Evolutionary conservation across 768 basidiomycete species (phyloP).

Genomic region (Lactarius indigo): DNA sequence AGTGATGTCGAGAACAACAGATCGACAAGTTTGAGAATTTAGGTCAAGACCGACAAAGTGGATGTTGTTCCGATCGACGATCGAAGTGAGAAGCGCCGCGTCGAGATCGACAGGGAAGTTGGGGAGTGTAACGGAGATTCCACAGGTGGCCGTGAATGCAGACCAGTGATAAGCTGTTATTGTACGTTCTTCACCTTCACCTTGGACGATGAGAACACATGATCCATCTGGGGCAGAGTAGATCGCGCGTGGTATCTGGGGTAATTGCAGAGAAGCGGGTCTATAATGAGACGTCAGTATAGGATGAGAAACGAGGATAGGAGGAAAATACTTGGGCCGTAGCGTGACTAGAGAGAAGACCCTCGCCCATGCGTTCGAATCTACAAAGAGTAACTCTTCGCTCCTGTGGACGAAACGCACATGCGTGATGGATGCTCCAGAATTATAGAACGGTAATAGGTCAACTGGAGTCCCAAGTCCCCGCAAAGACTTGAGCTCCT

Average conservation of each 20-base stretch:
- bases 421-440: constrained; percentile 30
- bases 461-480: constrained; percentile 40
- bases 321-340: constrained; percentile 43
- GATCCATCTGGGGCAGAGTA: constrained; percentile 52
- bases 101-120: constrained; percentile 19
- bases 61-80: not conserved
- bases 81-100: not conserved
- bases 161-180: constrained; percentile 50
- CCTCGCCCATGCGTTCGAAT: constrained; percentile 40
- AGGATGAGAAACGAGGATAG: not conserved
- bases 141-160: constrained; percentile 49
- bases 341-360: constrained; percentile 51
- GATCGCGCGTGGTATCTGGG: constrained; percentile 34
- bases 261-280: constrained; percentile 42
- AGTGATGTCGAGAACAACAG: constrained; percentile 48
- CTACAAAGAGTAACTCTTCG: constrained; percentile 52
- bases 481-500: constrained; percentile 39
- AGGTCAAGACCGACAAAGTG: constrained; percentile 32
- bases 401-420: constrained; percentile 45
- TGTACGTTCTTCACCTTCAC: not conserved
- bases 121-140: constrained; percentile 34
- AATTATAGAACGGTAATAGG: constrained; percentile 41
- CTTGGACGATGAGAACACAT: constrained; percentile 43
- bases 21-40: constrained; percentile 34
- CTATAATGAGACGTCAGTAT: constrained; percentile 29